Evolutionary conservation across 257 asterid genomes (phyloP).

Genomic region (Nicotiana benthamiana): DNA sequence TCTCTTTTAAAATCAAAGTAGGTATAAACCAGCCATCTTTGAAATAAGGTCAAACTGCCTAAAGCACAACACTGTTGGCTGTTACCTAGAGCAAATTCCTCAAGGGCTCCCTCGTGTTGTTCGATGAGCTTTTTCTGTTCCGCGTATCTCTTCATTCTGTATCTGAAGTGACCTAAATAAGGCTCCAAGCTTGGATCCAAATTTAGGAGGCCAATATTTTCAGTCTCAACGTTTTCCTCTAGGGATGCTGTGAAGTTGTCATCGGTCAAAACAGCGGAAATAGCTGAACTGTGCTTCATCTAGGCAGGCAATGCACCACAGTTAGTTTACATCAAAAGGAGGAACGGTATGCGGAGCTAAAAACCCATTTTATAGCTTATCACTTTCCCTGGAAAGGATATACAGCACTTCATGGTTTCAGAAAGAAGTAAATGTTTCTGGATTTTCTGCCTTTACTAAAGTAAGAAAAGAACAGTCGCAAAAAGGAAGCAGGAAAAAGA

Average conservation of each 20-base stretch:
- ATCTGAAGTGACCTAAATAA: constrained; percentile 63
- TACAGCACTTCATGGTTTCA: neutral
- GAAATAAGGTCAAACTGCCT: neutral
- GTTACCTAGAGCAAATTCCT: constrained; percentile 82
- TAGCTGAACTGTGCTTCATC: constrained; percentile 37
- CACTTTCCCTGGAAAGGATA: neutral
- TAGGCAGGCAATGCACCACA: constrained; percentile 19
- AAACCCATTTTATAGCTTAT: neutral
- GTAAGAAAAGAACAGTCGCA: too few relatives aligned
- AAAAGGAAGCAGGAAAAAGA: neutral
- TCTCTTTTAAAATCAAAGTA: neutral
- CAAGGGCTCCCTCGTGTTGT: constrained; percentile 66
- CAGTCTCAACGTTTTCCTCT: constrained; percentile 32
- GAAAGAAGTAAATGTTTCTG: neutral
- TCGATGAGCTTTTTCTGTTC: constrained; percentile 70
- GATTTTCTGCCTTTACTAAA: too few relatives aligned
- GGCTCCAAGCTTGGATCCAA: constrained; percentile 61
- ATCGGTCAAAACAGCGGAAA: constrained; percentile 40
- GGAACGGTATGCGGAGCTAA: neutral
- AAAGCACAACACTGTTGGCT: constrained; percentile 11
- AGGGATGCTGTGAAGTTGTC: constrained; percentile 27
- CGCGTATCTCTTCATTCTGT: constrained; percentile 49
- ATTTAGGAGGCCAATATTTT: constrained; percentile 40
- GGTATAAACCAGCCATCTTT: neutral
- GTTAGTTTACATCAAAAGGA: constrained; percentile 3